phyloP scores from a whole-genome alignment of 1,284 basidiomycete genomes.

The Tremellales sp. region DNA sequence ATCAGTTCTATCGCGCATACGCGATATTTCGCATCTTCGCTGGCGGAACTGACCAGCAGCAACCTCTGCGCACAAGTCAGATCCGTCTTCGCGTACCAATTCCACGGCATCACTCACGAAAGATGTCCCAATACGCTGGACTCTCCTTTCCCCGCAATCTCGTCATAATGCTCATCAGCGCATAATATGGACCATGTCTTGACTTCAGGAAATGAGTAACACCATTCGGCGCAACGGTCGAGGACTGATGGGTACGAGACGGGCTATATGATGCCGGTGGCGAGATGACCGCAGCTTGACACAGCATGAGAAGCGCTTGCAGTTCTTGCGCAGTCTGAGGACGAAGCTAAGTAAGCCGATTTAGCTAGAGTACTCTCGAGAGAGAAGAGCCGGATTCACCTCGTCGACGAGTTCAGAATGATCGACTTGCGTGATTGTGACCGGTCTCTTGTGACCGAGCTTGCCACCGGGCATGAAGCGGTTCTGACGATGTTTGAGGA shows the following conservation, averaged over 20 bases:
- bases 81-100: too few relatives aligned
- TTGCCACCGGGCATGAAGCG: conserved; percentile 39
- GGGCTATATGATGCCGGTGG: conserved; percentile 9
- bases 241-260: conserved; percentile 4
- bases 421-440: conserved; percentile 43
- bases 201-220: conserved; percentile 42
- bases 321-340: conserved; percentile 37
- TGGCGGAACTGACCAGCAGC: too few relatives aligned
- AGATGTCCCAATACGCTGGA: conserved; percentile 42
- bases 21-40: too few relatives aligned
- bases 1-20: not conserved
- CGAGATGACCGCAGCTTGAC: conserved; percentile 35
- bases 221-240: conserved; percentile 21
- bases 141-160: conserved; percentile 34
- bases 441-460: conserved; percentile 36
- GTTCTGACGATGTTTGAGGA: conserved; percentile 45
- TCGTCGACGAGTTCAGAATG: conserved; percentile 40
- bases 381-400: conserved; percentile 15
- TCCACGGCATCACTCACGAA: too few relatives aligned
- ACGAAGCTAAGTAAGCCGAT: conserved; percentile 29
- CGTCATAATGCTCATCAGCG: conserved; percentile 39
- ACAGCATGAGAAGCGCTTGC: conserved; percentile 37
- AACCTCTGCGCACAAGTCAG: too few relatives aligned
- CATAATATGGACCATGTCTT: conserved; percentile 44
- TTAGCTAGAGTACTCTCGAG: not conserved